Evolutionary conservation across 2,329 filamentous ascomycete species (phyloP), one percentile per base, ranked within the genome.

Genomic region (Chrysoporthe austroafricana): DNA sequence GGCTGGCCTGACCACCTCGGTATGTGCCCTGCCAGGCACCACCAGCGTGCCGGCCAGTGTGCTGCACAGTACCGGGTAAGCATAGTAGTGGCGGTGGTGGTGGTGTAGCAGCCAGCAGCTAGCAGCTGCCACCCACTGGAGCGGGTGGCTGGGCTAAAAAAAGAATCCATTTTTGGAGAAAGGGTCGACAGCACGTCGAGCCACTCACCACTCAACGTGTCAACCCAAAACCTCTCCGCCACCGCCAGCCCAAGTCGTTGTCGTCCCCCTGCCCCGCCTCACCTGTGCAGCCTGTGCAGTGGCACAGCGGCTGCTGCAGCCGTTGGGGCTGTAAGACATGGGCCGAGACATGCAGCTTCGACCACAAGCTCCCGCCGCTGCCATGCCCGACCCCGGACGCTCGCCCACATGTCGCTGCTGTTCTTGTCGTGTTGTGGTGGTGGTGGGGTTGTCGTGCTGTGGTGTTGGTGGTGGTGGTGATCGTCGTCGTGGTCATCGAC

Each of bases 241-340:
- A 54, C 50, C 9, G 32, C 26, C n/a, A 54, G n/a, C 4, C 7
- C 16, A 6, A 39, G 5, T 8, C 14, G 8, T 52, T 21, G n/a
- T 52, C 44, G 14, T 46, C 44, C 48, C 21, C n/a, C 48, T 21
- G 48, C 26, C 26, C 26, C 26, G 26, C 26, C 26, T 26, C 26
- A 26, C 48, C 48, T 52, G 48, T 52, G 48, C n/a, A 14, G 48
- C 13, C 46, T 26, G 26, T 39, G 36, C 36, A 6, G 36, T 9
- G 21, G 48, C 48, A 52, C 26, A 52, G 48, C 48, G 21, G 48
- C 48, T 11, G 52, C 52, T 11, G 52, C 52, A 56, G 5, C 52
- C 52, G 32, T 56, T 56, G 52, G 32, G 54, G 54, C 34, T 39
- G 54, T 36, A 36, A 39, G 54, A 57, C 54, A 57, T 57, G 26